Evolutionary conservation across 2,329 filamentous ascomycete species (phyloP), one percentile per base, ranked within the genome.

Genomic region (Venturia effusa): DNA sequence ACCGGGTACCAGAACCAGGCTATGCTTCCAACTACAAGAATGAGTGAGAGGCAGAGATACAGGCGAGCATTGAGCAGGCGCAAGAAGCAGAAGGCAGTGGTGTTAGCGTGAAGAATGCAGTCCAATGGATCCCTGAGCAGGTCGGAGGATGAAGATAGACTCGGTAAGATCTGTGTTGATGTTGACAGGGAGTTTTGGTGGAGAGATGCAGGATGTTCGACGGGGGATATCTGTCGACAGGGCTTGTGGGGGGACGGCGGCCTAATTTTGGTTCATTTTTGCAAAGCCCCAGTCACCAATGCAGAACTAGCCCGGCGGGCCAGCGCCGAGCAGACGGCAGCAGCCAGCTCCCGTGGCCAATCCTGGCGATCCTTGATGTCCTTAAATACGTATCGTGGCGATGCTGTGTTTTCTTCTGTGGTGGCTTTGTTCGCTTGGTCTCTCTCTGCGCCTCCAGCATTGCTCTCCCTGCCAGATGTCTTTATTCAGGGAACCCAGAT

Each of bases 121-220:
- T n/a, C 51, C 51, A 34, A 34, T 34, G 51, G 45, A 57, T n/a
- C 30, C 30, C 3, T n/a, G 51, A 57, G 19, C n/a, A 32, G 51
- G 51, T 57, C 51, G 27, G 51, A 8, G 27, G 19, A n/a, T 11
- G 51, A 15, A 34, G 15, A 34, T 57, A 8, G 11, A 22, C n/a
- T 34, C 27, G 51, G 51, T n/a, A 57, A 17, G 51, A 37, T 57
- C 27, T 15, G 17, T 10, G n/a, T 34, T 57, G 51, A 34, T 34
- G 51, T n/a, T 10, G 51, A 57, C 51, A 19, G 30, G 27, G 51
- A 54, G 17, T 45, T 27, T 27, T 4, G 51, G 27, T 32, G 30
- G n/a, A 55, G 48, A 55, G 48, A 32, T 55, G 24, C 48, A 55
- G 43, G 48, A 55, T 55, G 48, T 8, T 48, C n/a, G 45, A 51